Evolutionary conservation across 2,329 filamentous ascomycete species (phyloP).

Genomic region (Clonostachys rosea): DNA sequence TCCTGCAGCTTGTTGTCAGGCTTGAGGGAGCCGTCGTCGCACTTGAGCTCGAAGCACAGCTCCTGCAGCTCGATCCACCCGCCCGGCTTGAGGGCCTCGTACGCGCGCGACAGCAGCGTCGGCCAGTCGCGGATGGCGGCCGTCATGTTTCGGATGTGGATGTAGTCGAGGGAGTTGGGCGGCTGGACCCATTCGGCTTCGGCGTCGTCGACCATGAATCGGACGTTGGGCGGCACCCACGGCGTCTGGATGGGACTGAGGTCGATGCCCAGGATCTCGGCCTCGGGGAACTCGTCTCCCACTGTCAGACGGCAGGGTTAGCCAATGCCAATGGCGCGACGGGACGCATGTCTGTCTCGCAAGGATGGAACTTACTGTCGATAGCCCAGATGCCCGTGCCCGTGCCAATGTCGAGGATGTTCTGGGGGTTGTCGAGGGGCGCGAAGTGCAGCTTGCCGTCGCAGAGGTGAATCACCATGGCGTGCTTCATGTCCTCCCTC

Average conservation of each 20-base stretch:
- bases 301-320: slow-evolving; percentile 24
- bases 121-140: slow-evolving; percentile 17
- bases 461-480: slow-evolving; percentile 25
- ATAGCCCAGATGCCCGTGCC: slow-evolving; percentile 48
- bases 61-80: slow-evolving; percentile 30
- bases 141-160: slow-evolving; percentile 34
- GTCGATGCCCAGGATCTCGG: slow-evolving; percentile 28
- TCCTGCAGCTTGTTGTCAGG: slow-evolving; percentile 14
- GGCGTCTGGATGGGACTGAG: slow-evolving; percentile 30
- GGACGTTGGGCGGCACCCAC: slow-evolving; percentile 32
- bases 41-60: slow-evolving; percentile 14
- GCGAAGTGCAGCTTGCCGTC: slow-evolving; percentile 32
- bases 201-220: slow-evolving; percentile 28
- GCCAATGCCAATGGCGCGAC: slow-evolving; percentile 6
- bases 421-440: slow-evolving; percentile 28
- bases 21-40: slow-evolving; percentile 18
- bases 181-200: slow-evolving; percentile 20
- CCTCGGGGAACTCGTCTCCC: slow-evolving; percentile 20
- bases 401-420: slow-evolving; percentile 34
- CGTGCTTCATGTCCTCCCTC: slow-evolving; percentile 36
- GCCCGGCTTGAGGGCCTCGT: slow-evolving; percentile 25
- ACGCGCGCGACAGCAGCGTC: slow-evolving; percentile 9
- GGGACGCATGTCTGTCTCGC: slow-evolving; percentile 19
- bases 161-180: slow-evolving; percentile 15
- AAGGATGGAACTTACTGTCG: slow-evolving; percentile 18